These are phyloP conservation scores for Podospora fimiseda DNA, from an alignment of 495 filamentous ascomycete genomes.

Conservation along the genomic window DNA sequence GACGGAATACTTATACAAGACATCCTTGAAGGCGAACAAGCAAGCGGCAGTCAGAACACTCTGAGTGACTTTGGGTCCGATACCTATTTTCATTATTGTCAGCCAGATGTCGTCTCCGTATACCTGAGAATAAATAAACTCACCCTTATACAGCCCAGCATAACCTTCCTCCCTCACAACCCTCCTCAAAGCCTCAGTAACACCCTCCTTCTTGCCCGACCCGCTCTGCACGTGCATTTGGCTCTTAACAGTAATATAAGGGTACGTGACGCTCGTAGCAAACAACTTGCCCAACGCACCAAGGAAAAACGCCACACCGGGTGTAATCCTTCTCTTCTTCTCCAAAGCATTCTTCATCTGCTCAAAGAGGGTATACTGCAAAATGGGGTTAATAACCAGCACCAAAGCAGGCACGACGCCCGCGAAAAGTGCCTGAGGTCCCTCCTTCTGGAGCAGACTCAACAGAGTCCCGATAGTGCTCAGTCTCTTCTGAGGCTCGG, in stretches of 20 bases:
- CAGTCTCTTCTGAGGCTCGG: conserved; percentile 34
- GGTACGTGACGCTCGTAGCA: conserved; percentile 91
- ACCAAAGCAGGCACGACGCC: conserved; percentile 90
- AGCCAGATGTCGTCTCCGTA: background rate
- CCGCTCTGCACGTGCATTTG: conserved; percentile 79
- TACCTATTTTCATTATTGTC: conserved; percentile 48
- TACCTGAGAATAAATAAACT: conserved; percentile 22
- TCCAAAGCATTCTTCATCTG: conserved; percentile 71
- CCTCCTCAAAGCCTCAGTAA: conserved; percentile 64
- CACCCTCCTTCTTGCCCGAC: conserved; percentile 50
- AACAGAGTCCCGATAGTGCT: conserved; percentile 75
- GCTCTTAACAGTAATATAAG: conserved; percentile 97
- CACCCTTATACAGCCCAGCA: conserved; percentile 84
- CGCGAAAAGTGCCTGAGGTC: conserved; percentile 75
- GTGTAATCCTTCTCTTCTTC: conserved; percentile 55
- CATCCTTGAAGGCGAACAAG: conserved; percentile 97
- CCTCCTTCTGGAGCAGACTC: conserved; percentile 70
- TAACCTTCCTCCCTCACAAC: conserved; percentile 87
- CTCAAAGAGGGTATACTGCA: conserved; percentile 98
- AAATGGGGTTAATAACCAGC: conserved; percentile 92
- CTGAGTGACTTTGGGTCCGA: conserved; percentile 92
- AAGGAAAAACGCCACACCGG: conserved; percentile 80
- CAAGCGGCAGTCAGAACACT: conserved; percentile 95
- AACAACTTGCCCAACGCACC: conserved; percentile 91
- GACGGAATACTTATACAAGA: conserved; percentile 51